These are phyloP conservation scores for Acanthamoeba quina DNA, from an alignment of 208 protist genomes.

Conservation along the genomic window DNA sequence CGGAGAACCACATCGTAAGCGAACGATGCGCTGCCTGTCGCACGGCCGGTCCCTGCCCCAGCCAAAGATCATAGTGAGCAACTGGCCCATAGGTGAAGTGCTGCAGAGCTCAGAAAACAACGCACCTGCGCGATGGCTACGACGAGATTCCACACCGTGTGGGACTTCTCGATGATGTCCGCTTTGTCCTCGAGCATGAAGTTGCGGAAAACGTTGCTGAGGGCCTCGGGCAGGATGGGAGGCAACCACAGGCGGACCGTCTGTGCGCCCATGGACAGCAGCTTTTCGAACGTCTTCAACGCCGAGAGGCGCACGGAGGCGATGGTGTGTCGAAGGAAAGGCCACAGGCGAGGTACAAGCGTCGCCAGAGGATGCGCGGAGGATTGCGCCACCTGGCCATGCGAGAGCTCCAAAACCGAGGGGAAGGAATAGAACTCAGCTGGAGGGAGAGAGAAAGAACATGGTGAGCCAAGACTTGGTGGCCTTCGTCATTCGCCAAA, in stretches of 20 bases:
- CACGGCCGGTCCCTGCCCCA: not conserved
- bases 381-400: not conserved
- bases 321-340: conserved; percentile 87
- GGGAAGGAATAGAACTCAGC: conserved; percentile 22
- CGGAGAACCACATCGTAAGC: not conserved
- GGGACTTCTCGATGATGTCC: conserved; percentile 75
- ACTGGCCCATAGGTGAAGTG: too few relatives aligned
- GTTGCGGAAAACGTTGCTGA: conserved; percentile 83
- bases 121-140: not conserved
- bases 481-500: not conserved
- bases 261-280: conserved; percentile 45
- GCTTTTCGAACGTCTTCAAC: conserved; percentile 81
- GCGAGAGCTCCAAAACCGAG: not conserved
- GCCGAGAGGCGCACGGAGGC: conserved; percentile 78
- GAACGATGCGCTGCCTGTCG: not conserved
- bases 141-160: conserved; percentile 72
- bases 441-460: not conserved
- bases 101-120: too few relatives aligned
- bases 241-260: conserved; percentile 74
- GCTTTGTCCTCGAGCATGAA: conserved; percentile 80
- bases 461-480: not conserved
- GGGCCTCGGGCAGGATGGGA: conserved; percentile 63
- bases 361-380: conserved; percentile 30
- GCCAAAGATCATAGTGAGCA: too few relatives aligned
- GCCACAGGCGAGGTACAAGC: conserved; percentile 85